phyloP scores from a whole-genome alignment of 305 asterid species.

The Caryopteris hybrid region DNA sequence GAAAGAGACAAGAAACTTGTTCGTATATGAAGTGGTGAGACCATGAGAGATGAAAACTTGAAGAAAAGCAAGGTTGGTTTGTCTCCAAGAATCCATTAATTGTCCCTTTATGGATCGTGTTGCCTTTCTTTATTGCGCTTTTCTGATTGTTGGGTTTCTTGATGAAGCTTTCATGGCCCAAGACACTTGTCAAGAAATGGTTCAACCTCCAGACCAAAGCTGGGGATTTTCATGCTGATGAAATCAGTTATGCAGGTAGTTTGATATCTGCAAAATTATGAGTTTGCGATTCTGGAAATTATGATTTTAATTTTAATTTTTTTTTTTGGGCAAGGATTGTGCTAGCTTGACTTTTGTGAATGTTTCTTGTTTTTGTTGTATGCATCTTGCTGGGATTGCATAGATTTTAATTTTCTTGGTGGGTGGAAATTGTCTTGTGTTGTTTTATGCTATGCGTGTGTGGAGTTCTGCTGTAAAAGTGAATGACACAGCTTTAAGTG shows the following conservation, averaged over 20 bases:
- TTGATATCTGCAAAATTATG: neutral
- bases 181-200: constrained; percentile 80
- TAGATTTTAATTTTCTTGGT: constrained; percentile 9
- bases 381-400: constrained; percentile 15
- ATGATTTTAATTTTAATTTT: neutral
- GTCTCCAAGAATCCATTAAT: neutral
- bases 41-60: constrained; percentile 69
- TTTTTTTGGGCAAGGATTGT: neutral
- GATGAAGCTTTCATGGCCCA: constrained; percentile 73
- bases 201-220: constrained; percentile 58
- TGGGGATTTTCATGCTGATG: constrained; percentile 74
- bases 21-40: constrained; percentile 46
- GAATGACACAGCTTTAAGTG: constrained; percentile 37
- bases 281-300: constrained; percentile 1
- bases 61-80: constrained; percentile 75
- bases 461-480: constrained; percentile 31
- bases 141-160: constrained; percentile 13
- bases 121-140: neutral
- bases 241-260: constrained; percentile 49
- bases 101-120: constrained; percentile 11
- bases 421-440: constrained; percentile 9
- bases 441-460: constrained; percentile 27
- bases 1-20: neutral
- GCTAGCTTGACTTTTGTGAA: neutral
- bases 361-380: constrained; percentile 20